Conservation (phyloP, 2,329 filamentous ascomycete species). For the Trichoderma pleuroti region DNA sequence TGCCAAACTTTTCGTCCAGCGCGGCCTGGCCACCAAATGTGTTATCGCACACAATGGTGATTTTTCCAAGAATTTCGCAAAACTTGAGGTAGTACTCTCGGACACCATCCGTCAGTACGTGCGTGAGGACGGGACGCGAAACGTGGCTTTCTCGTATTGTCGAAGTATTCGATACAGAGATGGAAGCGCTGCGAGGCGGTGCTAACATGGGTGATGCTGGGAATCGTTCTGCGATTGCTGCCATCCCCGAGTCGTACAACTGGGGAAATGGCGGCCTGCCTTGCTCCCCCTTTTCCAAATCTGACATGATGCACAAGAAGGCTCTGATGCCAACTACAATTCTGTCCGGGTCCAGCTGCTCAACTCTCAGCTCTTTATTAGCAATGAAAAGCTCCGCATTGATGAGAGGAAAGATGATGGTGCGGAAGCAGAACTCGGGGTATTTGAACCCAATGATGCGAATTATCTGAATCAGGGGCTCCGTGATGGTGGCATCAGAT, state of each 20-base stretch:
- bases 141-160: conserved; percentile 60
- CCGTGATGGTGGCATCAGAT: conserved; percentile 77
- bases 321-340: conserved; percentile 97
- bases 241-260: conserved; percentile 44
- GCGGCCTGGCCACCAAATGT: conserved; percentile 95
- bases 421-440: conserved; percentile 88
- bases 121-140: conserved; percentile 60
- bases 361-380: conserved; percentile 74
- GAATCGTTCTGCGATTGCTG: conserved; percentile 41
- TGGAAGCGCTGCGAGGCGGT: conserved; percentile 31
- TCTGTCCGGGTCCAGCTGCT: conserved; percentile 90
- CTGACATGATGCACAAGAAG: conserved; percentile 88
- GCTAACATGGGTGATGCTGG: conserved; percentile 50
- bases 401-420: conserved; percentile 90
- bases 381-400: conserved; percentile 85
- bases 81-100: conserved; percentile 87
- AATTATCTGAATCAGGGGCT: conserved; percentile 89
- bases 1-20: conserved; percentile 89
- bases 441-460: conserved; percentile 91
- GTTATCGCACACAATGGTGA: conserved; percentile 94
- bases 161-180: conserved; percentile 26
- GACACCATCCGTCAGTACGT: conserved; percentile 67
- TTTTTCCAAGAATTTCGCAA: conserved; percentile 91
- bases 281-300: conserved; percentile 79
- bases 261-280: conserved; percentile 80